A percentile compares a stretch with the other conserved stretches of the same genome.
Evolutionary conservation across 495 filamentous ascomycete species (phyloP).

Genomic region (Tuber microsphaerosporum): DNA sequence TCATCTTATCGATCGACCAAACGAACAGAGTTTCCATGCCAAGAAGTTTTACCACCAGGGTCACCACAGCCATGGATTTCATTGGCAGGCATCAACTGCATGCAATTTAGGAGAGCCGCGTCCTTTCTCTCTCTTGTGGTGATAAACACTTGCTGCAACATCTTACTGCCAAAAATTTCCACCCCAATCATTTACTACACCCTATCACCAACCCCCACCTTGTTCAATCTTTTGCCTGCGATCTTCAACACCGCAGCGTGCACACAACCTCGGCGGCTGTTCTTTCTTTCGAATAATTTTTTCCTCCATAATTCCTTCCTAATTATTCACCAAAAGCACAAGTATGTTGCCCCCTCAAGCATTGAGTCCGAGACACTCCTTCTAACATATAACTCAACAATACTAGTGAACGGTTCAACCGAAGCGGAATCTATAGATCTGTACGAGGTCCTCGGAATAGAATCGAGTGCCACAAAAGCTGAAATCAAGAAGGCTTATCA

Average conservation of each 20-base stretch:
- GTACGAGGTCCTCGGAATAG: slow-evolving; percentile 66
- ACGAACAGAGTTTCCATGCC: background rate
- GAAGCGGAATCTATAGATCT: slow-evolving; percentile 44
- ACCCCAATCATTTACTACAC: background rate
- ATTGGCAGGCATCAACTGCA: background rate
- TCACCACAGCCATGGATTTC: background rate
- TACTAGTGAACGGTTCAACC: slow-evolving; percentile 42
- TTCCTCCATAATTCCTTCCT: background rate
- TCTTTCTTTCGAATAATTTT: background rate
- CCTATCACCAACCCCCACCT: background rate
- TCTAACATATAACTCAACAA: slow-evolving; percentile 3
- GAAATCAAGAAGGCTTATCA: slow-evolving; percentile 97
- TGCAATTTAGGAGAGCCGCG: background rate
- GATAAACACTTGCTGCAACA: background rate
- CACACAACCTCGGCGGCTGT: background rate
- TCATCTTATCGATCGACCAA: background rate
- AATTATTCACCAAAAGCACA: background rate
- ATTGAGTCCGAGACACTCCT: background rate
- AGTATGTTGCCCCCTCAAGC: background rate
- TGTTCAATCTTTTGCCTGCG: background rate
- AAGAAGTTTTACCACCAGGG: background rate
- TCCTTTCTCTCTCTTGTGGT: background rate
- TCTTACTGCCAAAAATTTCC: background rate
- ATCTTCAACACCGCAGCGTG: background rate
- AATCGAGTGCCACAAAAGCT: slow-evolving; percentile 60